Evolutionary conservation across 2,329 filamentous ascomycete genomes (phyloP).

Genomic region (Aspergillus felis): DNA sequence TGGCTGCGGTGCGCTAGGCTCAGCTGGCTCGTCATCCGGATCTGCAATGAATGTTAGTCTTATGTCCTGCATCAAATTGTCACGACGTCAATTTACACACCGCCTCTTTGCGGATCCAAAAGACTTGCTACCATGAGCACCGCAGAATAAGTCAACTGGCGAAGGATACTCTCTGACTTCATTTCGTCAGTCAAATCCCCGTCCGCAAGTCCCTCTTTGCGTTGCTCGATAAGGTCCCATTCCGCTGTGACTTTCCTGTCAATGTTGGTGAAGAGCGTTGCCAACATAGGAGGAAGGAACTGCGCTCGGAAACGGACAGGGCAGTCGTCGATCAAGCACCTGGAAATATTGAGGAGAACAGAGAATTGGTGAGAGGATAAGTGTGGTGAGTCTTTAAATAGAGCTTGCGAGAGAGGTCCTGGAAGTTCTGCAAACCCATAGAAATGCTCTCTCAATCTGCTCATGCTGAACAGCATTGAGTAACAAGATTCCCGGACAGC

Average conservation of each 20-base stretch:
- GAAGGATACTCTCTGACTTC: conserved; percentile 93
- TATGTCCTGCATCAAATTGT: conserved; percentile 1
- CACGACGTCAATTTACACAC: conserved; percentile 44
- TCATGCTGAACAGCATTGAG: conserved; percentile 91
- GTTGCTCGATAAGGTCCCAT: conserved; percentile 70
- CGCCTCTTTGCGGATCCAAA: conserved; percentile 66
- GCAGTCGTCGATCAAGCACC: conserved; percentile 88
- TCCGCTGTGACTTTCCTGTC: conserved; percentile 82
- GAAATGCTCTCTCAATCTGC: conserved; percentile 78
- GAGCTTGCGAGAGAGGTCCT: conserved; percentile 72
- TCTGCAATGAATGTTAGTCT: conserved; percentile 22
- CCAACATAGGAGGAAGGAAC: conserved; percentile 81
- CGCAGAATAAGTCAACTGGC: conserved; percentile 87
- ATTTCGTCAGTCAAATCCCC: conserved; percentile 91
- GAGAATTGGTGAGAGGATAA: conserved; percentile 91
- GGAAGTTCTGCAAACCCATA: conserved; percentile 87
- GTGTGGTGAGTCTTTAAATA: conserved; percentile 77
- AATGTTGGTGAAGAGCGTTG: conserved; percentile 78
- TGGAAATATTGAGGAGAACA: conserved; percentile 82
- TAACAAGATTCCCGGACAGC: conserved; percentile 92
- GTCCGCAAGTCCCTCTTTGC: conserved; percentile 58
- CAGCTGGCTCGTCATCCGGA: conserved; percentile 31
- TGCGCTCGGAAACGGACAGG: conserved; percentile 70
- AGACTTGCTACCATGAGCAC: conserved; percentile 89
- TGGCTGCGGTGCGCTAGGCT: conserved; percentile 30